A percentile compares a stretch with the other conserved stretches of the same genome.
Evolutionary conservation across 2,329 filamentous ascomycete genomes (phyloP).

Genomic region (Aspergillus pseudonomiae): DNA sequence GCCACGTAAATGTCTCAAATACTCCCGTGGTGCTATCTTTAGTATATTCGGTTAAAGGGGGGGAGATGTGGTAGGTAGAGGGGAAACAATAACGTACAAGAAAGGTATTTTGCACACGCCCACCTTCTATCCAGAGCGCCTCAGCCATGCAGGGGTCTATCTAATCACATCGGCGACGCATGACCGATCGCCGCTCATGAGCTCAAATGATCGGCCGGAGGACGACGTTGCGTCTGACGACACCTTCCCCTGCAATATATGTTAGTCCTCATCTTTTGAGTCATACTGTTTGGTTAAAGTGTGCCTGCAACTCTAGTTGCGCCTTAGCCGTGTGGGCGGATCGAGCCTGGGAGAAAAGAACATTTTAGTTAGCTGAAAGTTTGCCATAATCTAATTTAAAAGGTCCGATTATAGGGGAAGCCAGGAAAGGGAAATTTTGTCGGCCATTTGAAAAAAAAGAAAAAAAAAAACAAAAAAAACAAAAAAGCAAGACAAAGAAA

Average conservation of each 20-base stretch:
- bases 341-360: slow-evolving; percentile 1
- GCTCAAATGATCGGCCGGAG: slow-evolving; percentile 11
- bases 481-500: too few species aligned
- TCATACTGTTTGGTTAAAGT: slow-evolving; percentile 2
- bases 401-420: not conserved
- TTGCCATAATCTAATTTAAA: not conserved
- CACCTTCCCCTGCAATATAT: not conserved
- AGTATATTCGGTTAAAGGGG: not conserved
- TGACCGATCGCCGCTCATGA: slow-evolving; percentile 9
- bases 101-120: not conserved
- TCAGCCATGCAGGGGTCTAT: slow-evolving; percentile 6
- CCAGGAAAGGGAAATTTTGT: not conserved
- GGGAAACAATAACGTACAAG: not conserved
- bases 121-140: not conserved
- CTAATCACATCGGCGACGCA: slow-evolving; percentile 5
- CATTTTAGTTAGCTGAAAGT: not conserved
- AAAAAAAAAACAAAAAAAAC: too few species aligned
- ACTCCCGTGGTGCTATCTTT: not conserved
- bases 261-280: slow-evolving; percentile 1
- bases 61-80: not conserved
- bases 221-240: slow-evolving; percentile 14
- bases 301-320: slow-evolving; percentile 6
- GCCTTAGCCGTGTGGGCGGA: slow-evolving; percentile 10
- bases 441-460: too few species aligned
- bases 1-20: slow-evolving; percentile 1